A percentile compares a stretch with the other conserved stretches of the same genome.
These are phyloP conservation scores for Apiospora saccharicola DNA, from an alignment of 2,329 filamentous ascomycete species.

Conservation along the genomic window DNA sequence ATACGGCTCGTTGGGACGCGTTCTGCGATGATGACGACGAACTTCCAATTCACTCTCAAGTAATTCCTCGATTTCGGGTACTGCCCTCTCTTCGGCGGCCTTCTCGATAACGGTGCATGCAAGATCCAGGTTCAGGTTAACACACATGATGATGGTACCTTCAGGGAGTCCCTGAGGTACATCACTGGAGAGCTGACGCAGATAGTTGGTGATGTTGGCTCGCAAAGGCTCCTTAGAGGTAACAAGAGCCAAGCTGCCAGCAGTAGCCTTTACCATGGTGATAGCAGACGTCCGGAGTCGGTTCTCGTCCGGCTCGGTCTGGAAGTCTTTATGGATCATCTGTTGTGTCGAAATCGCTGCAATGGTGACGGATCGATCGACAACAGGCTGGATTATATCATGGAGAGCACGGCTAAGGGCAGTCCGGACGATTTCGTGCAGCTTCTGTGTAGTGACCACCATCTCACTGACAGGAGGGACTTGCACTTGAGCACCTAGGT, in stretches of 20 bases:
- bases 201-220: conserved; percentile 97
- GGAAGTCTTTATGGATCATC: conserved; percentile 95
- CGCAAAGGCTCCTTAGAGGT: conserved; percentile 97
- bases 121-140: conserved; percentile 95
- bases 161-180: conserved; percentile 87
- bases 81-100: conserved; percentile 90
- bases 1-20: conserved; percentile 83
- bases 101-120: conserved; percentile 95
- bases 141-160: conserved; percentile 96
- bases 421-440: conserved; percentile 80
- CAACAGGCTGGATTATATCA: conserved; percentile 97
- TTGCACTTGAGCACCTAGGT: conserved; percentile 79
- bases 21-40: conserved; percentile 76
- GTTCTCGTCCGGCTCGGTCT: conserved; percentile 89
- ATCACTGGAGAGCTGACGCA: conserved; percentile 73
- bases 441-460: conserved; percentile 73
- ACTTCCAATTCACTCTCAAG: conserved; percentile 82
- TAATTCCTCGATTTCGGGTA: conserved; percentile 94
- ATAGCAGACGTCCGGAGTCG: conserved; percentile 86
- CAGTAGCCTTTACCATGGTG: conserved; percentile 93
- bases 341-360: conserved; percentile 96
- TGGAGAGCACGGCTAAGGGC: conserved; percentile 90
- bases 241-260: conserved; percentile 92
- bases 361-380: conserved; percentile 96
- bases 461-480: conserved; percentile 84